Evolutionary conservation across 2,329 filamentous ascomycete genomes (phyloP), one percentile per base, ranked within the genome.

Genomic region (Colletotrichum nymphaeae): DNA sequence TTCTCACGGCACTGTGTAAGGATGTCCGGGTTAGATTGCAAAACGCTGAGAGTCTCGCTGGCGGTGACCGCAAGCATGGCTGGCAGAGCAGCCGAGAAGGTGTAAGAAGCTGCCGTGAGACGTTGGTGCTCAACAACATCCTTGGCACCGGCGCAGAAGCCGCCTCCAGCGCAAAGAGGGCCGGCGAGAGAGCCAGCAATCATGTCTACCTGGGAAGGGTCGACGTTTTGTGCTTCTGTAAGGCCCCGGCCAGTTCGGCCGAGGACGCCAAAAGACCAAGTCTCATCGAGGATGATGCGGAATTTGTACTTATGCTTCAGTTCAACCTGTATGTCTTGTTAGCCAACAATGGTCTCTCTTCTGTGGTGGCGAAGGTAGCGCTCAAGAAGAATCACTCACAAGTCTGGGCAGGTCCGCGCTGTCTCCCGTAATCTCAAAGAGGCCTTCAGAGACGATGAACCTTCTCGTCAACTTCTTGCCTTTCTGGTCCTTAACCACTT

Each of bases 261-360:
- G 5, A 99, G 89, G 22, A 98, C 94, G 73, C 96, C 97, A 81
- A 98, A 99, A 1, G 95, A 98, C 93, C 94, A 97, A 1, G 95
- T 98, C 86, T 99, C 97, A 82, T 99, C 97, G 49, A 99, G 91
- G 76, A 98, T 97, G 69, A 99, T 90, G 78, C 97, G 95, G 87
- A 98, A 99, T 86, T 98, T 99, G 89, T 98, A 98, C 82, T 93
- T 94, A 77, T 95, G 92, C 84, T 98, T 98, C 77, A 99, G 88
- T 81, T 98, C 96, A 75, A 98, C 69, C 72, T 74, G 42, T 4
- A 62, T 22, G 14, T 8, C 69, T 35, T 26, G 35, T 74, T 67
- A 74, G 75, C 55, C 73, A 70, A 14, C 22, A 1, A 46, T 2
- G 46, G 8, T 37, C 30, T 6, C 22, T 35, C 12, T 35, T 5